phyloP scores from a whole-genome alignment of 805 yeast species.

The Ogataea degrootiae region DNA sequence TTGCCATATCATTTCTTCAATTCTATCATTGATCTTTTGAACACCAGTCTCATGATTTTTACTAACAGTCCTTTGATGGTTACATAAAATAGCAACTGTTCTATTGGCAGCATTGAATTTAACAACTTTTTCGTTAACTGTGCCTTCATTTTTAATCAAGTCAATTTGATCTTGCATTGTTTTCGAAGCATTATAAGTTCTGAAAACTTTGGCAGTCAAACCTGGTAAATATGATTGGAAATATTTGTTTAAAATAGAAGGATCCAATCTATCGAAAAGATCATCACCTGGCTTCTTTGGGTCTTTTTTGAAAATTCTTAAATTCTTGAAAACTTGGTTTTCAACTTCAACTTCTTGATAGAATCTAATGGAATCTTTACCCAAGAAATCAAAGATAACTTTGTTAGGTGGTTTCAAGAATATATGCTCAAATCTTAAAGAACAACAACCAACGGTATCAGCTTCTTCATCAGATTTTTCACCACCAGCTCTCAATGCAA shows the following conservation, averaged over 20 bases:
- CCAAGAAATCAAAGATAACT: conserved; percentile 87
- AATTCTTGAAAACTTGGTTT: conserved; percentile 83
- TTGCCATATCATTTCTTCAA: conserved; percentile 82
- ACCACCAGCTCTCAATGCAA: conserved; percentile 97
- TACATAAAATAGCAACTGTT: conserved; percentile 92
- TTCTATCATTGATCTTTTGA: conserved; percentile 69
- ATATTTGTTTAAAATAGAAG: conserved; percentile 75
- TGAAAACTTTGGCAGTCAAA: conserved; percentile 91
- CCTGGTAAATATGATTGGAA: conserved; percentile 90
- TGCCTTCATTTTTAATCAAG: conserved; percentile 77
- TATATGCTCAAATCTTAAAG: conserved; percentile 85
- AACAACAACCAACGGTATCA: conserved; percentile 97
- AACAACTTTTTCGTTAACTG: conserved; percentile 82
- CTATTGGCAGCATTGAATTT: conserved; percentile 92
- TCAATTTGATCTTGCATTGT: conserved; percentile 96
- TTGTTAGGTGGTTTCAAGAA: conserved; percentile 79
- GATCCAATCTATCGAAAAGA: conserved; percentile 85
- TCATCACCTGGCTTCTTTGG: conserved; percentile 93
- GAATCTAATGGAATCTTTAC: conserved; percentile 91
- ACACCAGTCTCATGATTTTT: conserved; percentile 81
- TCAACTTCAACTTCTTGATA: conserved; percentile 92
- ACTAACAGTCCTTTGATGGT: conserved; percentile 90
- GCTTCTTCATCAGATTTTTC: conserved; percentile 97
- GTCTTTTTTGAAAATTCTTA: conserved; percentile 77
- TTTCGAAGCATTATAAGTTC: conserved; percentile 94